Evolutionary conservation across 1,139 yeast species (phyloP).

Genomic region (Fermentozyma sake): DNA sequence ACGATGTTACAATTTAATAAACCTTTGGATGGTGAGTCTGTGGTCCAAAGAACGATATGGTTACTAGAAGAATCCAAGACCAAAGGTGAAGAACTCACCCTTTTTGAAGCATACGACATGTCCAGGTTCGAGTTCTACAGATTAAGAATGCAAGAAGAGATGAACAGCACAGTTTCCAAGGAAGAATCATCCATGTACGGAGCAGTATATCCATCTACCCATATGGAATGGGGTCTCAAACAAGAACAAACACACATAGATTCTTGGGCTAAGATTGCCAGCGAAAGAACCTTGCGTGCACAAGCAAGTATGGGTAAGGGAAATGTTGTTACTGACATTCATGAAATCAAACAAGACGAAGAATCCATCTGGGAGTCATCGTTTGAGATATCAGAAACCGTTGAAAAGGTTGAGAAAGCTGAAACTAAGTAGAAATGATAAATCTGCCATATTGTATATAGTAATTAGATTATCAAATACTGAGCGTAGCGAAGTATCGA

Average conservation of each 20-base stretch:
- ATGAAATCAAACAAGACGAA: slow-evolving; percentile 8
- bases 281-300: slow-evolving; percentile 47
- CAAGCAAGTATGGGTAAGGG: slow-evolving; percentile 38
- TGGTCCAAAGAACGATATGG: slow-evolving; percentile 86
- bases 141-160: slow-evolving; percentile 78
- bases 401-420: too few species aligned
- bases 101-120: slow-evolving; percentile 72
- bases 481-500: too few species aligned
- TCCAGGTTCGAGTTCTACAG: slow-evolving; percentile 87
- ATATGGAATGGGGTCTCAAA: slow-evolving; percentile 63
- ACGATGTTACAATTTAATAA: slow-evolving; percentile 66
- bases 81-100: slow-evolving; percentile 26
- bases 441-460: too few species aligned
- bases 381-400: too few species aligned
- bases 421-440: too few species aligned
- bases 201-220: slow-evolving; percentile 59
- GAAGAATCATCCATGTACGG: slow-evolving; percentile 91
- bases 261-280: slow-evolving; percentile 72
- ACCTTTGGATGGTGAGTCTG: slow-evolving; percentile 87
- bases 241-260: slow-evolving; percentile 70
- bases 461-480: too few species aligned
- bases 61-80: slow-evolving; percentile 42
- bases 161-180: slow-evolving; percentile 64
- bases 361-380: slow-evolving; percentile 4
- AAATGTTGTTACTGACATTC: slow-evolving; percentile 3